phyloP scores from a whole-genome alignment of 2,329 filamentous ascomycete genomes.

The Podosphaera xanthii region DNA sequence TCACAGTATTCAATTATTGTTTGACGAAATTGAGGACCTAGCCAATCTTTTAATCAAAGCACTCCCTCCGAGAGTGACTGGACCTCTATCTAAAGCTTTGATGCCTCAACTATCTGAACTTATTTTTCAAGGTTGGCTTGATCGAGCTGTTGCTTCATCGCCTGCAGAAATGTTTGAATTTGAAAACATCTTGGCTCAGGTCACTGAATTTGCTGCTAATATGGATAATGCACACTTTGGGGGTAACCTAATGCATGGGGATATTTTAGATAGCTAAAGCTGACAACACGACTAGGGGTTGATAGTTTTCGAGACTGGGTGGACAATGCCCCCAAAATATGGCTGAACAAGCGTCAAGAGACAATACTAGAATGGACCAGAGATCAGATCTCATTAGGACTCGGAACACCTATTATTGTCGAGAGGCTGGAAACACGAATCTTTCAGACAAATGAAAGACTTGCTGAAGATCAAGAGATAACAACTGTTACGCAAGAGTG shows the following conservation, averaged over 20 bases:
- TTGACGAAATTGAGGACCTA: slow-evolving; percentile 28
- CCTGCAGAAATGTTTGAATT: slow-evolving; percentile 50
- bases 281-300: slow-evolving; percentile 12
- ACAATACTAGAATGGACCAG: slow-evolving; percentile 55
- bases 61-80: slow-evolving; percentile 30
- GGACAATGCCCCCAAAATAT: slow-evolving; percentile 54
- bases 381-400: slow-evolving; percentile 32
- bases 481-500: slow-evolving; percentile 40
- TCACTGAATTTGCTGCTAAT: slow-evolving; percentile 38
- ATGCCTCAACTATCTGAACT: slow-evolving; percentile 44
- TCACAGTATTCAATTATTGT: slow-evolving; percentile 25
- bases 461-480: slow-evolving; percentile 19
- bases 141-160: slow-evolving; percentile 51
- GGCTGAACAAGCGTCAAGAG: slow-evolving; percentile 69
- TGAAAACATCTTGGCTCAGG: slow-evolving; percentile 41
- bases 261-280: neutral
- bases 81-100: slow-evolving; percentile 42
- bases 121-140: slow-evolving; percentile 53
- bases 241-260: slow-evolving; percentile 12
- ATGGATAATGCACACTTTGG: slow-evolving; percentile 41
- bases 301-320: slow-evolving; percentile 57
- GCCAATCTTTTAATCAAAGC: slow-evolving; percentile 28
- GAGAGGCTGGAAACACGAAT: slow-evolving; percentile 71
- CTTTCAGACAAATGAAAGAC: slow-evolving; percentile 1
- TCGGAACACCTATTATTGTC: slow-evolving; percentile 45